Evolutionary conservation across 129 eudicot genomes (phyloP).

Genomic region (Pseudognaphalium luteoalbum): DNA sequence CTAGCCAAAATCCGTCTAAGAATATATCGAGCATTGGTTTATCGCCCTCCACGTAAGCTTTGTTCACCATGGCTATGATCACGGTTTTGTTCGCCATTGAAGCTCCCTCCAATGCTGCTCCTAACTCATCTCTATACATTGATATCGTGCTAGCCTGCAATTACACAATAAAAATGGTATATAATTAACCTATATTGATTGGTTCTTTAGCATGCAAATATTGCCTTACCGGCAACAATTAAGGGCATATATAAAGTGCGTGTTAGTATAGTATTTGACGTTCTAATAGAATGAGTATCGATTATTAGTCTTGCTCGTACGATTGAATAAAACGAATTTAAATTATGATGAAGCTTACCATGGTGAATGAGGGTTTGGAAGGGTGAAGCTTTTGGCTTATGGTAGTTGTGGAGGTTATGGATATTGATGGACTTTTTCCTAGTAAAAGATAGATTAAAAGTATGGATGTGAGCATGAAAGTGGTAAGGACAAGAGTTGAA

Average conservation of each 20-base stretch:
- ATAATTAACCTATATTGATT: not conserved
- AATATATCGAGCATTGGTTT: conserved; percentile 69
- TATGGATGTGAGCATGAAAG: conserved; percentile 28
- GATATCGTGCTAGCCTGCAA: conserved; percentile 6
- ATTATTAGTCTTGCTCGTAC: not conserved
- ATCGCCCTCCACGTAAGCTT: conserved; percentile 61
- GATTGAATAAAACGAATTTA: not conserved
- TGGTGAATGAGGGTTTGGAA: conserved; percentile 27
- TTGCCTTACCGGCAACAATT: too few relatives aligned
- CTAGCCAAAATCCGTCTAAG: conserved; percentile 83
- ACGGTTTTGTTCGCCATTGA: conserved; percentile 61
- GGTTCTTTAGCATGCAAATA: not conserved
- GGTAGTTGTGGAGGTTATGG: conserved; percentile 15
- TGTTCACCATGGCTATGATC: conserved; percentile 62
- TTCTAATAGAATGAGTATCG: too few relatives aligned
- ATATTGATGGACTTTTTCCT: conserved; percentile 20
- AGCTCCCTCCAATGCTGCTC: conserved; percentile 48
- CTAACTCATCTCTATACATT: conserved; percentile 46
- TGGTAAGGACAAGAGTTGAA: conserved; percentile 18
- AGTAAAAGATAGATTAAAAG: conserved; percentile 21
- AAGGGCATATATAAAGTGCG: too few relatives aligned
- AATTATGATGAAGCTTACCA: conserved; percentile 16
- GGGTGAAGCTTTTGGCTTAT: conserved; percentile 18
- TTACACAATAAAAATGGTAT: not conserved
- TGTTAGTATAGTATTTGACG: too few relatives aligned